Percentiles rank a stretch among this genome's conserved stretches.
Conservation (phyloP, 2,329 filamentous ascomycete species). For the Aspergillus carbonarius region DNA sequence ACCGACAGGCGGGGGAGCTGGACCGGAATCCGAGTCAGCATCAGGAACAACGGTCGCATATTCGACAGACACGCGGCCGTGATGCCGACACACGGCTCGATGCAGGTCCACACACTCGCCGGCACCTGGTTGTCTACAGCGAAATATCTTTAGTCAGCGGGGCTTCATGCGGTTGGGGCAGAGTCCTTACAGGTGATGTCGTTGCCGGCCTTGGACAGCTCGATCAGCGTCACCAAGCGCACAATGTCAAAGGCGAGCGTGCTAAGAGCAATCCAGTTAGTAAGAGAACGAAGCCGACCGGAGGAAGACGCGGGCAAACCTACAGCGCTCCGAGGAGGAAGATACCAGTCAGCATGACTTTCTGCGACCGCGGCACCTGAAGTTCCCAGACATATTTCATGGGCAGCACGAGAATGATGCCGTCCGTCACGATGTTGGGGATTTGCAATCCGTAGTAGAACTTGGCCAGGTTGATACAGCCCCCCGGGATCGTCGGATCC, state of each 20-base stretch:
- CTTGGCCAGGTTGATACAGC: conserved; percentile 27
- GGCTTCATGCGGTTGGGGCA: neutral
- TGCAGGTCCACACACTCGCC: conserved; percentile 32
- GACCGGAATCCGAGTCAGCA: neutral
- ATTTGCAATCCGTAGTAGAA: conserved; percentile 31
- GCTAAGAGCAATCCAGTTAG: conserved; percentile 7
- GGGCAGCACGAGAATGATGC: conserved; percentile 28
- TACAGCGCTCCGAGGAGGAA: conserved; percentile 28
- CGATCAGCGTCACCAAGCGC: conserved; percentile 25
- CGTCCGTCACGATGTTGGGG: conserved; percentile 32
- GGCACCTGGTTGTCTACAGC: conserved; percentile 28
- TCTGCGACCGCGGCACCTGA: conserved; percentile 23
- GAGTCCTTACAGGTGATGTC: conserved; percentile 26
- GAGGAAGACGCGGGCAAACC: too few species aligned
- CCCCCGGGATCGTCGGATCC: conserved; percentile 21
- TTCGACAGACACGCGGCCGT: conserved; percentile 29
- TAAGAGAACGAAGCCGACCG: too few species aligned
- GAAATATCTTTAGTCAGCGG: neutral
- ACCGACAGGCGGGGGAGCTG: neutral
- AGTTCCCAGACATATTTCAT: conserved; percentile 28
- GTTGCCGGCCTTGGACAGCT: conserved; percentile 20
- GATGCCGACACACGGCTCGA: conserved; percentile 31
- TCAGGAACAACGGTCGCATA: conserved; percentile 27
- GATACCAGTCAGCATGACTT: conserved; percentile 24
- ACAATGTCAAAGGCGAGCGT: conserved; percentile 29